A percentile compares a stretch with the other conserved stretches of the same genome.
Evolutionary conservation across 495 filamentous ascomycete species (phyloP).

Genomic region (Xylona heveae): DNA sequence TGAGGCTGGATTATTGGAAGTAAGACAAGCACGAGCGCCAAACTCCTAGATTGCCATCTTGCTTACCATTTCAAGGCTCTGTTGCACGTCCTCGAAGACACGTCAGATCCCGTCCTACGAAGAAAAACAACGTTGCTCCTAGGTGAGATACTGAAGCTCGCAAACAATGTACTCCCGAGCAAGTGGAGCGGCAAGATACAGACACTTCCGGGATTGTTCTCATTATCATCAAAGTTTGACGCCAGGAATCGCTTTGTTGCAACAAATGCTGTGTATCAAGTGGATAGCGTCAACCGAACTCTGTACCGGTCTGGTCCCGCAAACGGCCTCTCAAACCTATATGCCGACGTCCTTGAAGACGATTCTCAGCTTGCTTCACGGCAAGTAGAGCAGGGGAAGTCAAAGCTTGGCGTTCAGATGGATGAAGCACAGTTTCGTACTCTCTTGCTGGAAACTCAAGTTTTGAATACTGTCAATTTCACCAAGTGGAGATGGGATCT

Average conservation of each 20-base stretch:
- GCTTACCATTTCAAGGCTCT: conserved; percentile 22
- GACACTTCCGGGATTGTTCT: conserved; percentile 61
- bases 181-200: conserved; percentile 63
- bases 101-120: conserved; percentile 50
- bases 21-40: conserved; percentile 14
- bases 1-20: conserved; percentile 56
- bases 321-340: conserved; percentile 3
- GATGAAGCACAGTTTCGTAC: conserved; percentile 78
- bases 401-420: conserved; percentile 37
- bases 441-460: conserved; percentile 67
- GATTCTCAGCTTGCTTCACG: neutral
- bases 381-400: neutral
- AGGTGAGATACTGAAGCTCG: conserved; percentile 74
- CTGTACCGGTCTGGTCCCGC: conserved; percentile 49
- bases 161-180: conserved; percentile 63
- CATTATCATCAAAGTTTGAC: conserved; percentile 47
- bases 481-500: conserved; percentile 95
- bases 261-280: conserved; percentile 80
- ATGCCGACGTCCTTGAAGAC: conserved; percentile 1
- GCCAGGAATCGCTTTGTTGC: conserved; percentile 55
- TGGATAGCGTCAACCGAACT: conserved; percentile 90
- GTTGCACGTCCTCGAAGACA: conserved; percentile 43
- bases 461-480: conserved; percentile 67
- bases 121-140: conserved; percentile 79
- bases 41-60: neutral